Base-by-base conservation (phyloP, 805 yeast species). In the Schizosaccharomyces japonicus region DNA sequence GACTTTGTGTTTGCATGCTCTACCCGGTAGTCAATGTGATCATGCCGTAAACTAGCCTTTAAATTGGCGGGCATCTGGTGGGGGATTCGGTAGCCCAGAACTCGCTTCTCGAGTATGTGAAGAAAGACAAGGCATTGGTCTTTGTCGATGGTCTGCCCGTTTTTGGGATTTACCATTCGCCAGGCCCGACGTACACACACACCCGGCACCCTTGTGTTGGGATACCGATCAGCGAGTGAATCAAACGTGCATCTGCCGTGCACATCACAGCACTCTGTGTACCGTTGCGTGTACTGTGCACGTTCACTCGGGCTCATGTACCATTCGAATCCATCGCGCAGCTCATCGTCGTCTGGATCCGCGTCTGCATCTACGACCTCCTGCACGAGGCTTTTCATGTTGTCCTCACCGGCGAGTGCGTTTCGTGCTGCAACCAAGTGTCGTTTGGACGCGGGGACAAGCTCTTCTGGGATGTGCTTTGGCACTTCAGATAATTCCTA, bases 51-150 rank as follows among this genome's bases (percentile, higher is more conserved):
- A 0, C 95, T 81, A 13, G 95, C 95, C 40, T 94, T 70, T 53
- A 90, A 66, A 4, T 90, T 75, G 1, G 85, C 80, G 17, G 98
- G 98, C n/a, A 90, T 84, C n/a, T 84, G 78, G 50, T 90, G 68
- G 36, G 98, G 98, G 25, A 90, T 76, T 48, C 87, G 69, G 56
- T 77, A 78, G 36, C 84, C 84, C 50, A 78, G 75, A 56, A 80
- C 81, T 53, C 95, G 72, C 61, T 87, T 94, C 62, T 85, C 84
- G 55, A 90, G 68, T 53, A 85, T 82, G 62, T 90, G 98, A 52
- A 90, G 67, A 55, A 80, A 84, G 33, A 82, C 94, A 51, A 84
- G 63, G 23, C 84, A 76, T 60, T 92, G 96, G 63, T 90, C 96
- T 56, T 80, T 84, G 61, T 85, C 95, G 52, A 90, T 84, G 7